phyloP scores from a whole-genome alignment of 1,284 basidiomycete species.

The Apiotrichum gamsii region DNA sequence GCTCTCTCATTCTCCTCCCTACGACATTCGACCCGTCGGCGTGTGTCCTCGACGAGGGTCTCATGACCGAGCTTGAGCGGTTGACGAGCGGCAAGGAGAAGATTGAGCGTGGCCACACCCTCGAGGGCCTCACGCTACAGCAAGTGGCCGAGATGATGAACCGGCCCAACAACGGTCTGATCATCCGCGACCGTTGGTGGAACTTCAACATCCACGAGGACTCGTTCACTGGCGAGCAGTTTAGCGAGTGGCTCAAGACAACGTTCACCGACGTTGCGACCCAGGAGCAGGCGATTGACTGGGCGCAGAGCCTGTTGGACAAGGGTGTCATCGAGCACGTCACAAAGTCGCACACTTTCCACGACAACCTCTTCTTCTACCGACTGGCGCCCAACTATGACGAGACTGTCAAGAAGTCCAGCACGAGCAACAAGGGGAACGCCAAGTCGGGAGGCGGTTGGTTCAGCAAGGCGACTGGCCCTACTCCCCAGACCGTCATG shows the following conservation, averaged over 20 bases:
- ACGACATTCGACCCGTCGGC: constrained; percentile 75
- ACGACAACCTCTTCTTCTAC: constrained; percentile 79
- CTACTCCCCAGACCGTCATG: constrained; percentile 19
- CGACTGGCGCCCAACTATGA: constrained; percentile 67
- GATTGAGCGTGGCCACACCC: constrained; percentile 23
- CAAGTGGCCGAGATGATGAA: constrained; percentile 41
- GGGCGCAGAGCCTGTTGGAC: constrained; percentile 65
- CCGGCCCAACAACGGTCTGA: constrained; percentile 39
- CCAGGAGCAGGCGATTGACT: constrained; percentile 68
- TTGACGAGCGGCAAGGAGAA: constrained; percentile 48
- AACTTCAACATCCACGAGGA: constrained; percentile 48
- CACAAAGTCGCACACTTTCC: constrained; percentile 65
- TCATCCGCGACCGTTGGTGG: constrained; percentile 45
- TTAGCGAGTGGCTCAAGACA: constrained; percentile 77
- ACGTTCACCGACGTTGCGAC: constrained; percentile 79
- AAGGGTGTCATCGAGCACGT: constrained; percentile 77
- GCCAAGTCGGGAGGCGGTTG: constrained; percentile 20
- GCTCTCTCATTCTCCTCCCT: constrained; percentile 61
- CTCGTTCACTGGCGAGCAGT: constrained; percentile 77
- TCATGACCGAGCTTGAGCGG: constrained; percentile 71
- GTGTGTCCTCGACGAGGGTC: constrained; percentile 66
- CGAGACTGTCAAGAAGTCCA: constrained; percentile 12
- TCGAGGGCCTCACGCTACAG: constrained; percentile 40
- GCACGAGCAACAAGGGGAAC: too few species aligned
- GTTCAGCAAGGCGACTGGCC: constrained; percentile 25